Percentiles rank a stretch among this genome's conserved stretches.
These are phyloP conservation scores for Plasmodium inui DNA, from an alignment of 169 alveolate species.

Conservation along the genomic window DNA sequence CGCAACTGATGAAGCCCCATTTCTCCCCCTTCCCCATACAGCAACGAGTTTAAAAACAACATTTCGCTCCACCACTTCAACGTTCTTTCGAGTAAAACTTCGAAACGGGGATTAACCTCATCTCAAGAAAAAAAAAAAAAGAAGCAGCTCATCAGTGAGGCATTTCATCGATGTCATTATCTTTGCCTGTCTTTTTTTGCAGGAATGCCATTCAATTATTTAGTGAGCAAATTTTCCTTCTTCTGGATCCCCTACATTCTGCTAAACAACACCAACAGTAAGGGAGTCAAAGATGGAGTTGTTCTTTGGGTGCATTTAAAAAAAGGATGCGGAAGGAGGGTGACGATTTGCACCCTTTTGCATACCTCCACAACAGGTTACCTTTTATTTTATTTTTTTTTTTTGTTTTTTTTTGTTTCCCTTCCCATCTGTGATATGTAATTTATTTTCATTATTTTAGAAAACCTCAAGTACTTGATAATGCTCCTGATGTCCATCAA, in stretches of 20 bases:
- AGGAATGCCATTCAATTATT: slow-evolving; percentile 58
- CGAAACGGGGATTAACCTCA: background rate
- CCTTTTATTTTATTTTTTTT: background rate
- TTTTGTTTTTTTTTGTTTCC: background rate
- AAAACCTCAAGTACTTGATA: slow-evolving; percentile 34
- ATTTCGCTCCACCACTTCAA: slow-evolving; percentile 45
- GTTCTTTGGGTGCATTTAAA: background rate
- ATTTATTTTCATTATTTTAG: slow-evolving; percentile 21
- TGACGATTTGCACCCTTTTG: background rate
- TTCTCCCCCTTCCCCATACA: background rate
- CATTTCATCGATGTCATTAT: background rate
- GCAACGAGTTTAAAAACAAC: slow-evolving; percentile 48
- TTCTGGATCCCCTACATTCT: slow-evolving; percentile 71
- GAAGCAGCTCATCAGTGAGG: background rate
- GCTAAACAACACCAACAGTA: slow-evolving; percentile 28
- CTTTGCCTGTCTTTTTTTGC: slow-evolving; percentile 30
- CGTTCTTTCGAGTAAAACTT: slow-evolving; percentile 28
- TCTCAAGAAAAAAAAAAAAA: background rate
- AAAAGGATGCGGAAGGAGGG: background rate
- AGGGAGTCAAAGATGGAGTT: background rate
- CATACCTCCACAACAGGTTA: background rate
- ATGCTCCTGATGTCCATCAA: slow-evolving; percentile 34
- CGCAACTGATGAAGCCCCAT: background rate
- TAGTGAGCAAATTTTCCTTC: slow-evolving; percentile 46
- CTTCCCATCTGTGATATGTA: background rate